Evolutionary conservation across 352 stramenopile genomes (phyloP), one percentile per base, ranked within the genome.

Genomic region (Phytopythium montanum): DNA sequence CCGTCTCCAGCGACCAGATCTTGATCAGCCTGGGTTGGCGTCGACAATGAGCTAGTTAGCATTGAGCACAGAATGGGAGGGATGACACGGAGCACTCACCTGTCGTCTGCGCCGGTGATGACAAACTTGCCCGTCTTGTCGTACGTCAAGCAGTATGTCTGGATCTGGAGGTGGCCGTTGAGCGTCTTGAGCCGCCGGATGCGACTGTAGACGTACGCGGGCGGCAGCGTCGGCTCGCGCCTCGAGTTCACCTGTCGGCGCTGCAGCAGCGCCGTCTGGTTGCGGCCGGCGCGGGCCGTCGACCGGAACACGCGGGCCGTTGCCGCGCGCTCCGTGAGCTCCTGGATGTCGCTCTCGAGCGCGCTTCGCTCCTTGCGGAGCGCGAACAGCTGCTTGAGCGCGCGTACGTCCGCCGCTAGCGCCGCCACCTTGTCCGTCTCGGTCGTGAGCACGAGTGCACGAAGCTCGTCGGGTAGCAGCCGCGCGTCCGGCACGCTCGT

Each of bases 41-140:
- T 12, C 16, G 12, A 53, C 4, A 9, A 25, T 36, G 8, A 38
- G 26, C 8, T 44, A 61, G 55, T 63, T 44, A 55, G 57, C 14
- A 50, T 60, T 4, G 54, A 45, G 66, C 29, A 45, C 48, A 14
- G 33, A n/a, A 39, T 38, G 5, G 42, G 10, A 13, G 18, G 19
- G 18, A 21, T 18, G 3, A 12, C 21, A 25, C 26, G 19, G 14
- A 46, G 28, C 5, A 19, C n/a, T 33, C 73, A 92, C 78, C 84
- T 82, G 69, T 99, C 97, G 70, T 99, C 97, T 0, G 96, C 95
- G 44, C 97, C 97, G 0, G 97, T 99, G 58, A 99, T 94, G 55
- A 99, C 95, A 61, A 98, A 98, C 55, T 96, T 88, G 34, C 96
- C 94, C 19, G 81, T 92, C 60, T 88, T 92, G 82, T 99, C 97